Percentiles rank a stretch among this genome's conserved stretches.
These are phyloP conservation scores for Pneumocystis sp. DNA, from an alignment of 1,139 yeast species.

Conservation along the genomic window DNA sequence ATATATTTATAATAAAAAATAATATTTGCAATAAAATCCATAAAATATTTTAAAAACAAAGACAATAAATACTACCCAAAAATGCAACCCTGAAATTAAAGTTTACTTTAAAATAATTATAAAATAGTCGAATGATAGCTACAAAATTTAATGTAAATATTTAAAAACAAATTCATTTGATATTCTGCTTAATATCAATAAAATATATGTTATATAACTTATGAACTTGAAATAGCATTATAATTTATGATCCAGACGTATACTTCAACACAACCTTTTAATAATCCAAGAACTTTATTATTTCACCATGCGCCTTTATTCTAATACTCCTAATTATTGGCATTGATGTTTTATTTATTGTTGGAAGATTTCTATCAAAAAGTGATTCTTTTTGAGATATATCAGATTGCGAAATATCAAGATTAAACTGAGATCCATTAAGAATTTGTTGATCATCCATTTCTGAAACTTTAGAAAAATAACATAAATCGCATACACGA, in stretches of 20 bases:
- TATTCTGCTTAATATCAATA: not conserved
- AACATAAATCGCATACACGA: not conserved
- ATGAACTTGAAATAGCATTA: not conserved
- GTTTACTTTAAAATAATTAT: not conserved
- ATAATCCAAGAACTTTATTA: not conserved
- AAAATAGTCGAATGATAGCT: not conserved
- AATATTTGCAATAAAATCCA: not conserved
- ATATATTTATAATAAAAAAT: too few species aligned
- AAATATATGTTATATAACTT: not conserved
- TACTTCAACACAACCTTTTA: not conserved
- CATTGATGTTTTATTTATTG: not conserved
- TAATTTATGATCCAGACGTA: not conserved
- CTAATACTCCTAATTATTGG: not conserved
- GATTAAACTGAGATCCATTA: not conserved
- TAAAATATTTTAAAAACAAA: too few species aligned
- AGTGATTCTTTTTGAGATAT: not conserved
- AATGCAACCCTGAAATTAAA: not conserved
- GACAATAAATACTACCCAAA: not conserved
- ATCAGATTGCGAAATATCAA: not conserved
- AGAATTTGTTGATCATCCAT: not conserved
- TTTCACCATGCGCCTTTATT: not conserved
- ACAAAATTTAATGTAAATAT: not conserved
- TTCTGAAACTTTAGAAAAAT: not conserved
- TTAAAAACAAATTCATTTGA: not conserved
- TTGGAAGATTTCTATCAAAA: not conserved